phyloP scores from a whole-genome alignment of 495 filamentous ascomycete genomes.

The Penicillium silybi region DNA sequence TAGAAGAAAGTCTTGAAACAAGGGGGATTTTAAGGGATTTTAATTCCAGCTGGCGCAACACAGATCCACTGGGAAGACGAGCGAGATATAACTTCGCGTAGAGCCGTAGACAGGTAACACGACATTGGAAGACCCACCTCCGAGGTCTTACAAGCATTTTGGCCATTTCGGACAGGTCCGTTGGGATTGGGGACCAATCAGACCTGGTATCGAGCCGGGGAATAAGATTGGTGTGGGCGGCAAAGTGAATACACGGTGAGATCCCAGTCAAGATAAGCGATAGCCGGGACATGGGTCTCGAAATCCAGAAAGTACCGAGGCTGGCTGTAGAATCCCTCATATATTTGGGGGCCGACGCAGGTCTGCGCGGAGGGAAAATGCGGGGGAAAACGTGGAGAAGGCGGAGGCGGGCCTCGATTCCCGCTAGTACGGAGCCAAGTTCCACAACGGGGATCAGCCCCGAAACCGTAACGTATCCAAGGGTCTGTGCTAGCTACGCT shows the following conservation, averaged over 20 bases:
- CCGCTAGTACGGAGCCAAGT: conserved; percentile 4
- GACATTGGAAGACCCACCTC: neutral
- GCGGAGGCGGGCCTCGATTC: conserved; percentile 12
- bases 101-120: neutral
- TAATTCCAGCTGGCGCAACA: neutral
- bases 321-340: conserved; percentile 4
- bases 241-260: neutral
- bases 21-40: neutral
- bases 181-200: conserved; percentile 1
- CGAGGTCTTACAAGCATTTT: neutral
- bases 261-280: conserved; percentile 13
- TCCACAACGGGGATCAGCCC: conserved; percentile 16
- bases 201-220: neutral
- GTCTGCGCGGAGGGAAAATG: conserved; percentile 12
- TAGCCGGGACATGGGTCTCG: conserved; percentile 19
- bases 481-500: neutral
- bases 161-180: conserved; percentile 3
- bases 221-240: neutral
- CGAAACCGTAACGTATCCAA: conserved; percentile 15
- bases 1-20: neutral
- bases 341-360: neutral
- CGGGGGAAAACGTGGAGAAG: conserved; percentile 27
- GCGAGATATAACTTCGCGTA: conserved; percentile 1
- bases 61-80: neutral
- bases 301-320: conserved; percentile 33